phyloP scores from a whole-genome alignment of 2,329 filamentous ascomycete genomes.

The Tolypocladium nubicola region DNA sequence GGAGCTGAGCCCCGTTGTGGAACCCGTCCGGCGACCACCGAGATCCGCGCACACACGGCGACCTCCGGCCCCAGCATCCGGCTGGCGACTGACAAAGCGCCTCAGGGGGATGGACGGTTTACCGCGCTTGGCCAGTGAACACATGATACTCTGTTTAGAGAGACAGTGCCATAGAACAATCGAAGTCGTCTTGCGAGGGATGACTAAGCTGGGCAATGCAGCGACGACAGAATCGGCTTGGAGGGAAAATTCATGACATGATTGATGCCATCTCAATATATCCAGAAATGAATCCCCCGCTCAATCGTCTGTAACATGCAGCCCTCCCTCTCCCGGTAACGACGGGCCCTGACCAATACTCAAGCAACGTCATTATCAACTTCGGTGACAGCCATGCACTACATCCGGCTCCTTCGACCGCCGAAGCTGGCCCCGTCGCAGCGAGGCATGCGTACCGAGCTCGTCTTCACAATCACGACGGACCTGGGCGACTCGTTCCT shows the following conservation, averaged over 20 bases:
- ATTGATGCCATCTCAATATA: background rate
- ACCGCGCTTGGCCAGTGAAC: background rate
- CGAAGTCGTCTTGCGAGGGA: background rate
- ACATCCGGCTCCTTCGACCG: constrained; percentile 42
- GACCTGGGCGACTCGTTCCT: constrained; percentile 47
- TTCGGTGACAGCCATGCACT: constrained; percentile 34
- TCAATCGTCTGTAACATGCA: background rate
- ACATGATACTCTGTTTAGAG: background rate
- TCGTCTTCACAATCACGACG: constrained; percentile 45
- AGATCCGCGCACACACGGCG: background rate
- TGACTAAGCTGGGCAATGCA: background rate
- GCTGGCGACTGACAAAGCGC: background rate
- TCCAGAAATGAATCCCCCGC: too few species aligned
- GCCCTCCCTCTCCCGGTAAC: background rate
- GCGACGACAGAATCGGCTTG: background rate
- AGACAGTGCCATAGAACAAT: background rate
- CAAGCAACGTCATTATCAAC: background rate
- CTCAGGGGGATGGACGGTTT: background rate
- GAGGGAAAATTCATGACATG: background rate
- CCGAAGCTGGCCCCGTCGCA: constrained; percentile 24
- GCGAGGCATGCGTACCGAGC: constrained; percentile 20
- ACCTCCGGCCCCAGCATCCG: background rate
- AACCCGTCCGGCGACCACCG: constrained; percentile 1
- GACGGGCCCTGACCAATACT: background rate
- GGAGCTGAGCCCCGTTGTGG: background rate